phyloP scores from a whole-genome alignment of 768 basidiomycete genomes.

The Amanita rubescens region DNA sequence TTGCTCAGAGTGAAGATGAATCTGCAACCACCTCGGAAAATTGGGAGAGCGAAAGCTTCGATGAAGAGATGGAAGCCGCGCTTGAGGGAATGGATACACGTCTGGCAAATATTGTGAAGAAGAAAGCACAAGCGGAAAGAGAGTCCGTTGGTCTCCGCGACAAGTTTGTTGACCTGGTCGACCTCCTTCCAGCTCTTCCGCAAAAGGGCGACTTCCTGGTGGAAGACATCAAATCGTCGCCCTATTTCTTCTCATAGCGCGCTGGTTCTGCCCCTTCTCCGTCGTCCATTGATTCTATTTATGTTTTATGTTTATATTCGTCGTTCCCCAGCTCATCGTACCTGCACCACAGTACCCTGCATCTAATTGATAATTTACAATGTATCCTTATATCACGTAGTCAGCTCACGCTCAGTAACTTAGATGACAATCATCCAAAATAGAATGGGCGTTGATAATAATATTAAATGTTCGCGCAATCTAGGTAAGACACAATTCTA shows the following conservation, averaged over 20 bases:
- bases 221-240: slow-evolving; percentile 66
- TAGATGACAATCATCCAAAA: background rate
- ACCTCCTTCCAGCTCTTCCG: slow-evolving; percentile 77
- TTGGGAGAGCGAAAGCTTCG: slow-evolving; percentile 13
- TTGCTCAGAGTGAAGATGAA: slow-evolving; percentile 8
- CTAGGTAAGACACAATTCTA: slow-evolving; percentile 9
- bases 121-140: slow-evolving; percentile 19
- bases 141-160: slow-evolving; percentile 25
- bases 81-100: slow-evolving; percentile 8
- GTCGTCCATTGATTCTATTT: background rate
- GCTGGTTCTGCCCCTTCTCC: background rate
- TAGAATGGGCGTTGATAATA: background rate
- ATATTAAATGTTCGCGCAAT: background rate
- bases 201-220: slow-evolving; percentile 84
- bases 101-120: slow-evolving; percentile 5
- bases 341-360: background rate
- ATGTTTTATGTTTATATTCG: no score
- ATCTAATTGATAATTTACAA: background rate
- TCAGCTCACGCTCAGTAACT: background rate
- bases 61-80: slow-evolving; percentile 8
- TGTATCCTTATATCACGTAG: slow-evolving; percentile 3
- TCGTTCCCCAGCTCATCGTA: background rate
- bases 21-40: slow-evolving; percentile 14
- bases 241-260: slow-evolving; percentile 86
- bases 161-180: slow-evolving; percentile 69